Evolutionary conservation across 371 early-diverging fungal genomes (phyloP), one percentile per base, ranked within the genome.

Genomic region (Basidiobolus meristosporus): DNA sequence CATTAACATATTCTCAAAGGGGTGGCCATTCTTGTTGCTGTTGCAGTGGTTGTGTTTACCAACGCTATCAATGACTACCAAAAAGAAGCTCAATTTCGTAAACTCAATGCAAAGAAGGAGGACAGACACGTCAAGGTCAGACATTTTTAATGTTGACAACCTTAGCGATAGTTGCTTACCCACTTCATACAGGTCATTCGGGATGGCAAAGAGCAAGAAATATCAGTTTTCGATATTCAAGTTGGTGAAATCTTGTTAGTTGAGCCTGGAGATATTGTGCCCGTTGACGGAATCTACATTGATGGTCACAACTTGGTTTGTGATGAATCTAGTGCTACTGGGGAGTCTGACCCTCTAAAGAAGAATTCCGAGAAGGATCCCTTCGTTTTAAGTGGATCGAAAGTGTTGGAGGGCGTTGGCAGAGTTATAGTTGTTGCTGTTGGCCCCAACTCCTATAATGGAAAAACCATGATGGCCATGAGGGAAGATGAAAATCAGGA

Each of bases 241-340:
- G 82, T 93, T 1, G 91, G 95, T 37, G 96, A 96, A 55, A 63
- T 96, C 36, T 56, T 93, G 26, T 59, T 73, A 31, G 60, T 97
- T 18, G 95, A 96, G 57, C 86, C 90, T 5, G 98, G 97, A 41
- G 96, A 95, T 49, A 77, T 95, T 28, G 65, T 93, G 38, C 66
- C 84, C 1, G 92, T 73, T 12, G 97, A 97, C 54, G 89, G 87
- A 45, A 59, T 96, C 39, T 73, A 64, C 39, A 50, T 89, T 12
- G 51, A 59, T 21, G 90, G 88, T 17, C 81, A 82, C 46, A 83
- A 87, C 51, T 50, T 95, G 35, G 66, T 67, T 7, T 82, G 82
- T 53, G 95, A 95, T 53, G 93, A 95, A 49, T 81, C 82, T 18
- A 77, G 86, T 34, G 78, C 83, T 29, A 90, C 90, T 0, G 95